A percentile compares a stretch with the other conserved stretches of the same genome.
phyloP scores from a whole-genome alignment of 192 early-diverging fungal species.

The Podila clonocystis region DNA sequence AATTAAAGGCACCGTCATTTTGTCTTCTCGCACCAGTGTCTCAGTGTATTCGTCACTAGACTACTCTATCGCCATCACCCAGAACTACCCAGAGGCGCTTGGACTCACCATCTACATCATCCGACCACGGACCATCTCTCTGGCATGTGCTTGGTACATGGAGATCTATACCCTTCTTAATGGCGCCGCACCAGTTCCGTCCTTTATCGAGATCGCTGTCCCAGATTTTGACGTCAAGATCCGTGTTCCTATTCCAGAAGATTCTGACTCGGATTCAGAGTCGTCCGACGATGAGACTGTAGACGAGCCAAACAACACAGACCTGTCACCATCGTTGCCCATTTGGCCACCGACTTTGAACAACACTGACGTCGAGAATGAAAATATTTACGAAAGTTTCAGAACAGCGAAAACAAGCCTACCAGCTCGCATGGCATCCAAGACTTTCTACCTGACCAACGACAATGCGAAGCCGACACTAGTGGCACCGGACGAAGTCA shows the following conservation, averaged over 20 bases:
- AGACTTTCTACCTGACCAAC: constrained; percentile 30
- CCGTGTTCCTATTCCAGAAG: constrained; percentile 44
- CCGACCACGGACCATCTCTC: constrained; percentile 28
- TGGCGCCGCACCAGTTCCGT: constrained; percentile 26
- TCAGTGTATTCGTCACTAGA: constrained; percentile 45
- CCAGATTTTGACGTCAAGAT: constrained; percentile 54
- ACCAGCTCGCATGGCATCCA: constrained; percentile 24
- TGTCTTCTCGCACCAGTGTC: constrained; percentile 19
- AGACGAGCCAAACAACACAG: constrained; percentile 5
- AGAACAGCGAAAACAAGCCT: constrained; percentile 11
- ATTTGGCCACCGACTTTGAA: not conserved
- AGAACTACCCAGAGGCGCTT: constrained; percentile 17
- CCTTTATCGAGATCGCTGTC: constrained; percentile 37
- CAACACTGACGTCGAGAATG: not conserved
- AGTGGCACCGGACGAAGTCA: constrained; percentile 42
- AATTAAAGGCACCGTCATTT: constrained; percentile 21
- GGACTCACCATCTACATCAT: constrained; percentile 38
- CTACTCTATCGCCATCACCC: constrained; percentile 40
- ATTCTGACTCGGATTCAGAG: constrained; percentile 25
- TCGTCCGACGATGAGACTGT: not conserved
- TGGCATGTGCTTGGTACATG: constrained; percentile 50
- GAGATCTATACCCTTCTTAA: constrained; percentile 33
- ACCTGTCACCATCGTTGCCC: constrained; percentile 4
- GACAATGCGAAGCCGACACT: constrained; percentile 27
- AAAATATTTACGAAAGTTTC: constrained; percentile 13